phyloP scores from a whole-genome alignment of 306 rosid species.

The Mimosa bimucronata region DNA sequence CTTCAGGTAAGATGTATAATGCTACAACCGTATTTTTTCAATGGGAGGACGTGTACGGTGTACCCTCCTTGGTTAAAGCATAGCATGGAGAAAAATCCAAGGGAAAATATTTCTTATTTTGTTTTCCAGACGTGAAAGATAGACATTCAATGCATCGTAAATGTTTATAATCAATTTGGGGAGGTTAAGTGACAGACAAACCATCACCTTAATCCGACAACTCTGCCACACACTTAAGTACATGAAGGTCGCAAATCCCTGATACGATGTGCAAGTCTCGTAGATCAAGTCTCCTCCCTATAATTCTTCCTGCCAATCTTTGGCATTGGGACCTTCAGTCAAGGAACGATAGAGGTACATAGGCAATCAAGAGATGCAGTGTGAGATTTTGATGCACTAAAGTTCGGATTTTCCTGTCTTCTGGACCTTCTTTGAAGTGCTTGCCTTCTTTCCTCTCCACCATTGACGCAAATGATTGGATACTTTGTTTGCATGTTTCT shows the following conservation, averaged over 20 bases:
- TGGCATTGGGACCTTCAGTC: conserved; percentile 5
- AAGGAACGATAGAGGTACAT: conserved; percentile 23
- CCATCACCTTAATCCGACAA: background rate
- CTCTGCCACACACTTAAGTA: conserved; percentile 5
- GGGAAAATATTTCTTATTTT: background rate
- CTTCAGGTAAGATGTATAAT: background rate
- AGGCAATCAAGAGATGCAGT: conserved; percentile 17
- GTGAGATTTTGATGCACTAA: conserved; percentile 39
- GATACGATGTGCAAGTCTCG: conserved; percentile 29
- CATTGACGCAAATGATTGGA: conserved; percentile 54
- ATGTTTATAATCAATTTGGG: background rate
- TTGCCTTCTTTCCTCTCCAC: conserved; percentile 65
- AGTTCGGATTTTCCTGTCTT: conserved; percentile 71
- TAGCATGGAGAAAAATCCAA: background rate
- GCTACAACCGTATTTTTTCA: too few species aligned
- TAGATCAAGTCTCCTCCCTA: background rate
- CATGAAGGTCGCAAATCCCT: conserved; percentile 31
- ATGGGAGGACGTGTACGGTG: too few species aligned
- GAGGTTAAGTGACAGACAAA: background rate
- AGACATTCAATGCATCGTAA: background rate
- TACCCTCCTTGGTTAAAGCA: too few species aligned
- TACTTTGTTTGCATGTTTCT: conserved; percentile 68
- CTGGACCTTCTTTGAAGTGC: conserved; percentile 54
- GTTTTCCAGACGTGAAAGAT: too few species aligned
- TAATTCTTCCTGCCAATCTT: conserved; percentile 24